Conservation (phyloP, 148 eudicot genomes). For the Limonium bicolor region DNA sequence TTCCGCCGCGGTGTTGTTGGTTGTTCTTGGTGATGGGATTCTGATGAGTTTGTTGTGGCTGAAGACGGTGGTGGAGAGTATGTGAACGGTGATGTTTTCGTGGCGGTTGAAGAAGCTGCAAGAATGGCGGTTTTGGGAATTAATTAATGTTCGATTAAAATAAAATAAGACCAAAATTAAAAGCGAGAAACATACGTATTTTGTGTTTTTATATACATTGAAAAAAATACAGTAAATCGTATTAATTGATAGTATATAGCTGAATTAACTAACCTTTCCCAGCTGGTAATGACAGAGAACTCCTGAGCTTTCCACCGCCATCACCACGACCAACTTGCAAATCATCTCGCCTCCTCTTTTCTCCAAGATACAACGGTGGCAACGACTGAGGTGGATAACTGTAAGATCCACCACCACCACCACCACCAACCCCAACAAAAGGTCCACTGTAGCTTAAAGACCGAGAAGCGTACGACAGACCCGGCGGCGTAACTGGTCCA, state of each 20-base stretch:
- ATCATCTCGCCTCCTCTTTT: too few species aligned
- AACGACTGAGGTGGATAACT: too few species aligned
- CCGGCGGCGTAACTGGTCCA: not conserved
- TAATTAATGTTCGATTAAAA: too few species aligned
- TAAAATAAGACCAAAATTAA: too few species aligned
- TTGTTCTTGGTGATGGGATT: not conserved
- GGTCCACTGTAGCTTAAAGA: too few species aligned
- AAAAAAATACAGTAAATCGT: not conserved
- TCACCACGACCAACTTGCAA: too few species aligned
- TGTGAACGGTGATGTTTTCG: not conserved
- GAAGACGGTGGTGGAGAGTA: not conserved
- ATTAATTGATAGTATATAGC: not conserved
- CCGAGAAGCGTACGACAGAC: too few species aligned
- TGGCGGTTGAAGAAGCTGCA: too few species aligned
- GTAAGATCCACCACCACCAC: not conserved
- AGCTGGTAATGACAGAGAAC: too few species aligned
- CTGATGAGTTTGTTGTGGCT: not conserved
- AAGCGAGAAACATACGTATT: not conserved
- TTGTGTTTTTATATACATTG: not conserved
- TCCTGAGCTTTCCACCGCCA: too few species aligned
- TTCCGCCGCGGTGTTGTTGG: constrained; percentile 21
- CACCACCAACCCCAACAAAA: constrained; percentile 1
- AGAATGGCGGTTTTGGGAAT: too few species aligned
- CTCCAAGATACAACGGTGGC: too few species aligned
- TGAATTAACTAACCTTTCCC: not conserved